Evolutionary conservation across 805 yeast genomes (phyloP).

Genomic region (Blastobotrys parvus): DNA sequence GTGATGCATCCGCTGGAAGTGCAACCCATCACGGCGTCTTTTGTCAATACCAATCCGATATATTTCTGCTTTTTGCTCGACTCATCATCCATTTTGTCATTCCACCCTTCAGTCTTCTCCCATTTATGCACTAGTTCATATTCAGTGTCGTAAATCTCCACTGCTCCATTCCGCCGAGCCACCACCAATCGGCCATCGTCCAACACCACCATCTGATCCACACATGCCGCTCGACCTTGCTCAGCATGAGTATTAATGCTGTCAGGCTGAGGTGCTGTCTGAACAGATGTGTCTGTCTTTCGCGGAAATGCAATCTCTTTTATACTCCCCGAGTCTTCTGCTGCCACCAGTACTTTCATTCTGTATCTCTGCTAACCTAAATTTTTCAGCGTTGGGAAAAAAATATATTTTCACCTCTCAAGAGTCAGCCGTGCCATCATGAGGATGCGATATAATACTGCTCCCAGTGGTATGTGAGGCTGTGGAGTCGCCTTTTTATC

Average conservation of each 20-base stretch:
- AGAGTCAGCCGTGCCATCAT: too few relatives aligned
- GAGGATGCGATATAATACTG: too few relatives aligned
- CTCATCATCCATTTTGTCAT: slow-evolving; percentile 9
- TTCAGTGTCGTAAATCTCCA: slow-evolving; percentile 16
- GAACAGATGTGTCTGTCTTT: slow-evolving; percentile 75
- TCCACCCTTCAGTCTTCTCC: not conserved
- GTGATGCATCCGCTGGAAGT: not conserved
- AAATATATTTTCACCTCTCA: not conserved
- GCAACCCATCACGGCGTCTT: not conserved
- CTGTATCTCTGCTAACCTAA: not conserved
- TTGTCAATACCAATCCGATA: not conserved
- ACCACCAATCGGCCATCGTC: slow-evolving; percentile 7
- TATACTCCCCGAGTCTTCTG: slow-evolving; percentile 4
- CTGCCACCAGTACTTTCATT: slow-evolving; percentile 5
- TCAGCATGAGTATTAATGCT: slow-evolving; percentile 36
- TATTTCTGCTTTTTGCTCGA: not conserved
- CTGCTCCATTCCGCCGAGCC: slow-evolving; percentile 13
- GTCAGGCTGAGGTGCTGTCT: slow-evolving; percentile 57
- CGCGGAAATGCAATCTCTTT: slow-evolving; percentile 33
- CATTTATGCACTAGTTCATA: not conserved
- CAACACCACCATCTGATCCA: slow-evolving; percentile 15
- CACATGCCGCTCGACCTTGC: slow-evolving; percentile 33
- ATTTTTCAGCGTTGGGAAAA: not conserved
- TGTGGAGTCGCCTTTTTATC: too few relatives aligned
- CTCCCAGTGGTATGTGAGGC: too few relatives aligned